Base-by-base conservation (phyloP, 306 rosid genomes). In the Psophocarpus tetragonolobus region DNA sequence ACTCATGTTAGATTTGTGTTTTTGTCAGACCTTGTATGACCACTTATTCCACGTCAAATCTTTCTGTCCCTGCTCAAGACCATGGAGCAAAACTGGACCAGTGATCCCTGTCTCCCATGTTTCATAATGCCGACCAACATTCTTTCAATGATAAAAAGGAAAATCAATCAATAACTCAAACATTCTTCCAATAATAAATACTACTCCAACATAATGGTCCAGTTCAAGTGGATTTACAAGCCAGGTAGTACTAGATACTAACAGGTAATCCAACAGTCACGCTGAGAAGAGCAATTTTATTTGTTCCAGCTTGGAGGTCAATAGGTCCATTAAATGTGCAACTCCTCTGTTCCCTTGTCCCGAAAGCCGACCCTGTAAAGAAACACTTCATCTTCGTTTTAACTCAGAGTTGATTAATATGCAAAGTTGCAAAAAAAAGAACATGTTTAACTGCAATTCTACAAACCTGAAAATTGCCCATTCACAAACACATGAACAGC, bases 261-360 rank as follows among this genome's bases (percentile, higher is more conserved):
- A 95, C 99, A 27, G 90, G 98, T 73, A 95, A 87, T 87, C 99
- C 99, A 61, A 92, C 94, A 33, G 99, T 90, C 21, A 90, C 72
- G 57, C 98, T 95, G 67, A 95, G 98, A 54, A 95, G 90, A 62
- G 99, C 87, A 77, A 95, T 88, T 86, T 79, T 89, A 63, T 94
- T 94, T 71, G 83, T 82, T 85, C 98, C 98, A 13, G 92, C 87
- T 5, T 27, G 90, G 21, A 94, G 90, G 71, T 83, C 83, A 63
- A 92, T 75, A 8, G 94, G 88, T 23, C 89, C 94, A 9, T 87
- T 80, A 72, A 87, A 92, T 24, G 92, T 84, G 79, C 92, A 93
- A 80, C 87, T 88, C 79, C 88, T 86, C 74, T 86, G 90, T 50
- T 90, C 92, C 88, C 81, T 88, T 23, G 89, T 84, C 72, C 99